A percentile compares a stretch with the other conserved stretches of the same genome.
phyloP scores from a whole-genome alignment of 225 moss, liverwort and hornwort species.

The Pseudoscleropodium purum region DNA sequence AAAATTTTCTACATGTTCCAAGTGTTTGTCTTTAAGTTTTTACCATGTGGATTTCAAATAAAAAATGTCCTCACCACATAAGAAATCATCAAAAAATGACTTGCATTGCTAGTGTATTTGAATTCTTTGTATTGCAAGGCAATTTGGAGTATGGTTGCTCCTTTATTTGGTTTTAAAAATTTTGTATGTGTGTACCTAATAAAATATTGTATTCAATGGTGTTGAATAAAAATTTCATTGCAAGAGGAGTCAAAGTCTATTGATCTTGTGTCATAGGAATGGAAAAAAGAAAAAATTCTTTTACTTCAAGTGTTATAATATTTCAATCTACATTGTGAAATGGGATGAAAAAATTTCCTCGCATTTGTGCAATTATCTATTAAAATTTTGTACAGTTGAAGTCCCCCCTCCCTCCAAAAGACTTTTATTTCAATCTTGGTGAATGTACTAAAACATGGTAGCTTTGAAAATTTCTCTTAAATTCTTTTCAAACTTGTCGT shows the following conservation, averaged over 20 bases:
- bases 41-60: fast-evolving
- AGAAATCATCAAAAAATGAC: not conserved
- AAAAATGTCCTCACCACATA: fast-evolving
- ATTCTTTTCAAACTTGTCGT: fast-evolving
- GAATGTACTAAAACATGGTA: not conserved
- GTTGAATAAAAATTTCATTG: not conserved
- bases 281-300: not conserved
- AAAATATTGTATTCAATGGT: not conserved
- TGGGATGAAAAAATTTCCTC: not conserved
- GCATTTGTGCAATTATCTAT: not conserved
- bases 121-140: fast-evolving
- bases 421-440: not conserved
- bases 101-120: not conserved
- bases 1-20: not conserved
- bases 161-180: not conserved
- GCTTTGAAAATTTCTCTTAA: not conserved
- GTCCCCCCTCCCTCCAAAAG: not conserved
- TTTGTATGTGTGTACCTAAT: not conserved
- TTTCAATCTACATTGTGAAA: not conserved
- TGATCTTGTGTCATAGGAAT: fast-evolving
- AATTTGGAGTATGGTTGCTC: fast-evolving
- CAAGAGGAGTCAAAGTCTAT: not conserved
- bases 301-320: not conserved
- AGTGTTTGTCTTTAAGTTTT: not conserved
- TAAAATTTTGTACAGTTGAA: not conserved